A percentile compares a stretch with the other conserved stretches of the same genome.
phyloP scores from a whole-genome alignment of 2,329 filamentous ascomycete genomes.

The Westerdykella ornata region DNA sequence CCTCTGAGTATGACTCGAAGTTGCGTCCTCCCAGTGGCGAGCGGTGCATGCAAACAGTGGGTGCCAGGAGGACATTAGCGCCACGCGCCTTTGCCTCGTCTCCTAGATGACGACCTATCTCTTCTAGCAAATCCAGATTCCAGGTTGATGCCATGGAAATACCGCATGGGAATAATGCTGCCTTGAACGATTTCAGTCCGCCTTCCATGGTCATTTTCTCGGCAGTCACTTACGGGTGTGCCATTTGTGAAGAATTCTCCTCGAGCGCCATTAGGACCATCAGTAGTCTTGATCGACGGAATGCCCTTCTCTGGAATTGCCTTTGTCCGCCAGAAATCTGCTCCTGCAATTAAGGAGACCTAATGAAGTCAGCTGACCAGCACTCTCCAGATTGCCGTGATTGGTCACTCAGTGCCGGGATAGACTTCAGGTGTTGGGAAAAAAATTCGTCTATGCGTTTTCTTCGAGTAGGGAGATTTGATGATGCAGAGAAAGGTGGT shows the following conservation, averaged over 20 bases:
- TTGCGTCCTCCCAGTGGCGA: conserved; percentile 78
- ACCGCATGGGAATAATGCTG: conserved; percentile 72
- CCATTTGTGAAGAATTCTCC: conserved; percentile 59
- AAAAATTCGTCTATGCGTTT: no score
- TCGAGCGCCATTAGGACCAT: conserved; percentile 64
- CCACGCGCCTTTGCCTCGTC: conserved; percentile 67
- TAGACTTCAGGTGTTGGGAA: no score
- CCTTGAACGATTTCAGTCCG: conserved; percentile 40
- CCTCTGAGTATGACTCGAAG: conserved; percentile 82
- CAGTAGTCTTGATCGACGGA: conserved; percentile 58
- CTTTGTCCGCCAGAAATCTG: conserved; percentile 65
- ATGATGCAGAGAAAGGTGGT: no score
- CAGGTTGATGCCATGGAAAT: conserved; percentile 73
- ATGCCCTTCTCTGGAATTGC: conserved; percentile 54
- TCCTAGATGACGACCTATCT: conserved; percentile 65
- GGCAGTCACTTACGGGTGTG: conserved; percentile 33
- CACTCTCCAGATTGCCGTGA: conserved; percentile 1
- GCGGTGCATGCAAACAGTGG: conserved; percentile 75
- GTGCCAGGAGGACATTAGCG: conserved; percentile 65
- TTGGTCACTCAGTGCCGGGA: no score
- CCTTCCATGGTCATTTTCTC: conserved; percentile 1
- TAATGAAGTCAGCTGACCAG: conserved; percentile 20
- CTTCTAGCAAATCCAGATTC: conserved; percentile 62
- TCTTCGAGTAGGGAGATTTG: no score
- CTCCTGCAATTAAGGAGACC: conserved; percentile 43